Base-by-base conservation (phyloP, 2,329 filamentous ascomycete species). In the Ciborinia camelliae region DNA sequence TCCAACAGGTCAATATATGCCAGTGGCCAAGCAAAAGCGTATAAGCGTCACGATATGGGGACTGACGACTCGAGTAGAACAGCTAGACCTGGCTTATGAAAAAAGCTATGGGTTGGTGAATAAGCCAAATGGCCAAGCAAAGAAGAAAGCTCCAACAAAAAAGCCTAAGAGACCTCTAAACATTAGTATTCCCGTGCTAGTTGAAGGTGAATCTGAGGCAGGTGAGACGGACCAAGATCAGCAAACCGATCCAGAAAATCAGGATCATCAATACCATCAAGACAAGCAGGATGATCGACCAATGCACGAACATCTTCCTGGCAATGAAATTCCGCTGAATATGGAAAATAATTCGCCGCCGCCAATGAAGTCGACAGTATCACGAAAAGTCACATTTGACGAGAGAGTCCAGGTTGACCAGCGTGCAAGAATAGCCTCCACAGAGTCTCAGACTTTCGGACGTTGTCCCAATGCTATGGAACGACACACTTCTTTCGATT, bases 1-100 rank as follows among this genome's bases (percentile, higher is more conserved):
- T 15, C 68, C 70, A 4, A 72, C 65, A n/a, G 72, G 70, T 3
- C 45, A 53, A 30, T 62, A 51, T 32, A 73, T 73, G 71, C 67
- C 64, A 20, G n/a, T 66, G 14, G 50, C 47, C 39, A 59, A 59
- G 23, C n/a, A 37, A 30, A 61, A 59, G 26, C 35, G 53, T 20
- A 20, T 26, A 18, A 37, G 53, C 23, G 12, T 35, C 6, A 52
- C n/a, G 45, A 37, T 41, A 32, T 28, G 53, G 2, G 61, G 51
- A 39, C 26, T 66, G 30, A 53, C 50, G 2, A 50, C 62, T 26
- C 59, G 26, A 8, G 47, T 68, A 41, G 55, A 51, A 14, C 41
- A 65, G 28, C 48, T 71, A 15, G 63, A 63, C 14, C 50, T 70
- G 26, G 68, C 70, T 28, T 30, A 64, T 14, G 63, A 68, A 32